These are phyloP conservation scores for Aureobasidium melanogenum DNA, from an alignment of 2,329 filamentous ascomycete genomes.

Conservation along the genomic window DNA sequence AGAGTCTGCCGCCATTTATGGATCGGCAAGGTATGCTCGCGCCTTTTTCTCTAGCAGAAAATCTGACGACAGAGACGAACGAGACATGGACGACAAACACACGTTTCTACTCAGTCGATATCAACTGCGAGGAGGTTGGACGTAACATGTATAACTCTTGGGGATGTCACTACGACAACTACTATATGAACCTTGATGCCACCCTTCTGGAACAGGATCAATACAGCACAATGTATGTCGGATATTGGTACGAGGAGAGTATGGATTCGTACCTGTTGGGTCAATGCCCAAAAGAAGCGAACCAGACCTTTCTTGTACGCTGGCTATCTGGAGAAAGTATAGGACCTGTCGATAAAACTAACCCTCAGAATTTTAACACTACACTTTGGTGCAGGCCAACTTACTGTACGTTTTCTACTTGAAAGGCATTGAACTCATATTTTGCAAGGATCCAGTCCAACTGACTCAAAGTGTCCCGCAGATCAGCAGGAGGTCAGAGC, in stretches of 20 bases:
- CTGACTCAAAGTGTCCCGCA: too few relatives aligned
- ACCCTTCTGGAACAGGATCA: too few relatives aligned
- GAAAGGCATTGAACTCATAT: too few relatives aligned
- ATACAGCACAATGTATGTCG: background rate
- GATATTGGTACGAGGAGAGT: conserved; percentile 7
- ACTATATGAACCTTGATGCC: too few relatives aligned
- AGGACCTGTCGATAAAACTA: too few relatives aligned
- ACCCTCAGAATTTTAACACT: too few relatives aligned
- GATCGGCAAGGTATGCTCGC: conserved; percentile 33
- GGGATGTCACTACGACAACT: too few relatives aligned
- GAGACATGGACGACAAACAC: conserved; percentile 23
- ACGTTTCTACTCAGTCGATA: conserved; percentile 25
- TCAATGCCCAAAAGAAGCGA: background rate
- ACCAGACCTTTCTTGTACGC: conserved; percentile 12
- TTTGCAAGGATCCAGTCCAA: too few relatives aligned
- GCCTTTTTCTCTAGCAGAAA: conserved; percentile 30
- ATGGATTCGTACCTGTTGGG: conserved; percentile 1
- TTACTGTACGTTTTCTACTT: too few relatives aligned
- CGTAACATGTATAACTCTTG: too few relatives aligned
- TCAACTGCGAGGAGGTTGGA: conserved; percentile 16
- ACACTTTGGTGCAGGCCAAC: conserved; percentile 21
- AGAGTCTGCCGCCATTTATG: conserved; percentile 37
- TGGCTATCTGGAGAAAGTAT: too few relatives aligned
- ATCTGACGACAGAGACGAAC: background rate
- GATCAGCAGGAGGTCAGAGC: conserved; percentile 37